Evolutionary conservation across 495 filamentous ascomycete genomes (phyloP).

Genomic region (Talaromyces borbonicus): DNA sequence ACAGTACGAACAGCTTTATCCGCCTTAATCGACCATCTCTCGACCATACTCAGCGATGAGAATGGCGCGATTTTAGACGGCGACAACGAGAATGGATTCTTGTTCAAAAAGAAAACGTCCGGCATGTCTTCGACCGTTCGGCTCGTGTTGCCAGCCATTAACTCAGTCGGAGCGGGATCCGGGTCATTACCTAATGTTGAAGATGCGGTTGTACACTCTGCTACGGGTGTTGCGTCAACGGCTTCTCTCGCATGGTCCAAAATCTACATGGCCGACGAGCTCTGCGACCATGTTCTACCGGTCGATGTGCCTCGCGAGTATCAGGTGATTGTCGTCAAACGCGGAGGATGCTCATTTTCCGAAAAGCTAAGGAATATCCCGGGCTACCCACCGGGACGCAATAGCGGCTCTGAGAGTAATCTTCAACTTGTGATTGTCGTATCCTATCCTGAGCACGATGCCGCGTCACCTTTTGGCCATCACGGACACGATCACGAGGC

Average conservation of each 20-base stretch:
- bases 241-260: slow-evolving; percentile 50
- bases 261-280: slow-evolving; percentile 60
- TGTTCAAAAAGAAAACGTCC: slow-evolving; percentile 13
- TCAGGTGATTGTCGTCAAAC: slow-evolving; percentile 72
- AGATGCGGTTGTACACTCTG: slow-evolving; percentile 41
- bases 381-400: slow-evolving; percentile 41
- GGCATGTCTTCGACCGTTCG: slow-evolving; percentile 18
- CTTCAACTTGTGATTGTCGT: slow-evolving; percentile 80
- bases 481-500: not conserved
- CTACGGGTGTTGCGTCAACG: slow-evolving; percentile 29
- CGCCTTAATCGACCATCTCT: slow-evolving; percentile 49
- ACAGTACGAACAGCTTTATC: slow-evolving; percentile 43
- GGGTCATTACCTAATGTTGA: slow-evolving; percentile 60
- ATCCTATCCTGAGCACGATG: slow-evolving; percentile 32
- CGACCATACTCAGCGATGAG: slow-evolving; percentile 41
- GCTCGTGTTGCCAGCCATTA: slow-evolving; percentile 52
- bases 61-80: slow-evolving; percentile 11
- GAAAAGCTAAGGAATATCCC: slow-evolving; percentile 80
- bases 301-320: slow-evolving; percentile 50
- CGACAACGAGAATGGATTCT: slow-evolving; percentile 12
- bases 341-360: slow-evolving; percentile 77
- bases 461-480: not conserved
- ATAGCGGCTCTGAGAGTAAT: slow-evolving; percentile 28
- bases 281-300: slow-evolving; percentile 55
- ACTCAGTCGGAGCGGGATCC: slow-evolving; percentile 65